Percentiles rank a stretch among this genome's conserved stretches.
These are phyloP conservation scores for Tympanopsis confertula DNA, from an alignment of 2,329 filamentous ascomycete species.

Conservation along the genomic window DNA sequence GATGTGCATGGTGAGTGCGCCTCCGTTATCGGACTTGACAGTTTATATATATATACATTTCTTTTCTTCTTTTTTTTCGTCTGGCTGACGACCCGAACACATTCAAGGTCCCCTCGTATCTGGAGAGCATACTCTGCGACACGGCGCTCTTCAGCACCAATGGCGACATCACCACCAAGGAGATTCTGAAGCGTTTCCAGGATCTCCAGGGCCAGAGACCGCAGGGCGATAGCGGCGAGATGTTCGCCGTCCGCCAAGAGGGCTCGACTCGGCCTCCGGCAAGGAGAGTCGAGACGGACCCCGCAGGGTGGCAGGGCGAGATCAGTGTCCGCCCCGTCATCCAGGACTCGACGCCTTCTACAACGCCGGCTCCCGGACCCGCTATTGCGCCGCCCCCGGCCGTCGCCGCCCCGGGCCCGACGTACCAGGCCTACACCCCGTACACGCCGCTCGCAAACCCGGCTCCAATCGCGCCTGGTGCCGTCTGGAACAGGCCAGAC, in stretches of 20 bases:
- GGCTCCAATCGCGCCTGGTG: not conserved
- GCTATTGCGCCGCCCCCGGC: constrained; percentile 17
- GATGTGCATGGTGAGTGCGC: constrained; percentile 81
- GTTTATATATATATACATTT: constrained; percentile 1
- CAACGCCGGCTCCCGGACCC: constrained; percentile 34
- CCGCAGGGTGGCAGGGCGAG: constrained; percentile 71
- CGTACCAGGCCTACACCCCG: not conserved
- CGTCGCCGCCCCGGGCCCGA: constrained; percentile 2
- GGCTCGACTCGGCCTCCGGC: constrained; percentile 42
- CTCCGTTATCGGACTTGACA: not conserved
- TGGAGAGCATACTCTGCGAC: constrained; percentile 77
- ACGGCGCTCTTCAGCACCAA: constrained; percentile 68
- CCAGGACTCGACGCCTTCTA: constrained; percentile 37
- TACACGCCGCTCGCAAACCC: not conserved
- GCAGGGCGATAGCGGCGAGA: constrained; percentile 45
- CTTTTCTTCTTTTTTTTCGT: constrained; percentile 1
- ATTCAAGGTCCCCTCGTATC: constrained; percentile 76
- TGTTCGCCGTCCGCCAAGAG: constrained; percentile 40
- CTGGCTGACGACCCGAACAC: constrained; percentile 10
- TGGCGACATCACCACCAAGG: constrained; percentile 87
- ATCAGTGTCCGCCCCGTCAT: constrained; percentile 71
- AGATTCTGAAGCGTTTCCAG: constrained; percentile 87
- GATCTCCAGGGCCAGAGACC: constrained; percentile 56
- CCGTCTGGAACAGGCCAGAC: not conserved
- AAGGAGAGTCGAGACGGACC: constrained; percentile 74